Percentiles rank a stretch among this genome's conserved stretches.
These are phyloP conservation scores for Monoraphidium neglectum DNA, from an alignment of 139 green algal genomes.

Conservation along the genomic window DNA sequence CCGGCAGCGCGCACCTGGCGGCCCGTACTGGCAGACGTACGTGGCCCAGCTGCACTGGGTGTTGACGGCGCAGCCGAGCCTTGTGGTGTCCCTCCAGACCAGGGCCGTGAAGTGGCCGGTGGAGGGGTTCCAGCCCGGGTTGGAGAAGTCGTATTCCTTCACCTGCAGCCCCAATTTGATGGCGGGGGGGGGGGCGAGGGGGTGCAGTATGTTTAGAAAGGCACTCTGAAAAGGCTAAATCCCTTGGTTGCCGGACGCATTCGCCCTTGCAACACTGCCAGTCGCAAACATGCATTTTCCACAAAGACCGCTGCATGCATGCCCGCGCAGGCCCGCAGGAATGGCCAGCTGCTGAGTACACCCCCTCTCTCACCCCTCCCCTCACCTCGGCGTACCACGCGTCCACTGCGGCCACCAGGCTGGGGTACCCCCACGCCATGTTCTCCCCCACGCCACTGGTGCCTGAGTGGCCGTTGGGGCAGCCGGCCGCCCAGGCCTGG, in stretches of 20 bases:
- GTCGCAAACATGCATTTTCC: no score
- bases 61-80: conserved; percentile 29
- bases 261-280: no score
- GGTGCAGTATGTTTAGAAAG: no score
- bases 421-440: conserved; percentile 22
- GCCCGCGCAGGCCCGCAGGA: no score
- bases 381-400: conserved; percentile 36
- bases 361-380: no score
- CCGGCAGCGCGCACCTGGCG: conserved; percentile 8
- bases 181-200: no score
- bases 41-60: conserved; percentile 8
- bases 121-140: background rate
- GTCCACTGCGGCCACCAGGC: conserved; percentile 1
- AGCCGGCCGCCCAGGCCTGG: conserved; percentile 24
- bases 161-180: conserved; percentile 7
- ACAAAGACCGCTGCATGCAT: no score
- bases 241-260: no score
- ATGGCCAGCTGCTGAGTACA: no score
- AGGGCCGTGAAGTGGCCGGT: conserved; percentile 28
- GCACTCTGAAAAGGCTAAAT: no score
- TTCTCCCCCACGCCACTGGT: conserved; percentile 24
- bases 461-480: conserved; percentile 11
- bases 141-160: conserved; percentile 23
- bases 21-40: conserved; percentile 31
- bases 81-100: conserved; percentile 18